Conservation (phyloP, 163 green algal genomes). For the Prototheca cutis region DNA sequence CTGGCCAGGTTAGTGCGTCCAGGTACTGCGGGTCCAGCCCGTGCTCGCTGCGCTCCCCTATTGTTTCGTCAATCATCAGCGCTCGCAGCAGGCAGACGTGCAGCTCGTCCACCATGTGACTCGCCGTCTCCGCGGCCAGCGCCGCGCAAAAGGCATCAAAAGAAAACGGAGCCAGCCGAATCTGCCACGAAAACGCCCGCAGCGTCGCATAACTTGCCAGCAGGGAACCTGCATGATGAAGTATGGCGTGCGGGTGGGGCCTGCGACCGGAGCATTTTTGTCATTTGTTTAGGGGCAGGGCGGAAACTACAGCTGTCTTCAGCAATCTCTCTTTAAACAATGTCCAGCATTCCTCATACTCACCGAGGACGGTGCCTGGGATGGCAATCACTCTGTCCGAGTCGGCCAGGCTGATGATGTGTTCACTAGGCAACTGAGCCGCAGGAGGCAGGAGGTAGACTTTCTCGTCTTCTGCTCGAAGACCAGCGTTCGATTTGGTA, state of each 20-base stretch:
- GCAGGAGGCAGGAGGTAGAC: not conserved
- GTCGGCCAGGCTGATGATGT: not conserved
- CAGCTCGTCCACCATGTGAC: constrained; percentile 62
- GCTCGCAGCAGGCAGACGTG: constrained; percentile 59
- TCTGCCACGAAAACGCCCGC: constrained; percentile 73
- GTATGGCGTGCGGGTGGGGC: no score
- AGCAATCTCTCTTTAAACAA: no score
- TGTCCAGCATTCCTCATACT: no score
- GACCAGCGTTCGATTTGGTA: no score
- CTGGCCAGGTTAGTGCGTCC: constrained; percentile 73
- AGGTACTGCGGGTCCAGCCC: constrained; percentile 51
- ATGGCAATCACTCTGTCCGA: not conserved
- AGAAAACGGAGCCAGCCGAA: constrained; percentile 72
- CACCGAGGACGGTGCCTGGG: not conserved
- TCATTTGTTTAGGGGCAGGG: no score
- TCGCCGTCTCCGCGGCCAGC: constrained; percentile 30
- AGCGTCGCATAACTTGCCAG: constrained; percentile 59
- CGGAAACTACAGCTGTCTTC: no score
- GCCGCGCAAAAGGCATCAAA: constrained; percentile 50
- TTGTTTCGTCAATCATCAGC: constrained; percentile 49
- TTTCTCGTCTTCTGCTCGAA: not conserved
- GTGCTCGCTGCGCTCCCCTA: constrained; percentile 30
- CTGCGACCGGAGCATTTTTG: no score
- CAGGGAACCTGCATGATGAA: constrained; percentile 43
- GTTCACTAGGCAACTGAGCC: not conserved